Evolutionary conservation across 768 basidiomycete species (phyloP).

Genomic region (Russula virescens): DNA sequence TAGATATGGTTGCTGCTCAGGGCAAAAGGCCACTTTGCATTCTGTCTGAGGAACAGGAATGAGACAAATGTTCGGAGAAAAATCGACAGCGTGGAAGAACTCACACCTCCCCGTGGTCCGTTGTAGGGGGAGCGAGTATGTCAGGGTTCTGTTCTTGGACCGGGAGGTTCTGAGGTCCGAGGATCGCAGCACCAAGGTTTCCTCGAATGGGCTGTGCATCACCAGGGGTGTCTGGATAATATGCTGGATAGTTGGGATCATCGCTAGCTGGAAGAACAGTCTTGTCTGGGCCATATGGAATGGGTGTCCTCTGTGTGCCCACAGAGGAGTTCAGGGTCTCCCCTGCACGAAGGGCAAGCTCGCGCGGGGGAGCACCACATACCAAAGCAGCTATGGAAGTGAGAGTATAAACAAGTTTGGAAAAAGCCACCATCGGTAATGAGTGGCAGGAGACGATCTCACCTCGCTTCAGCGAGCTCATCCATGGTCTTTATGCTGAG

Average conservation of each 20-base stretch:
- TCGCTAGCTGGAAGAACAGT: conserved; percentile 28
- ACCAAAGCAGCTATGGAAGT: background rate
- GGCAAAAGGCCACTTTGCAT: conserved; percentile 54
- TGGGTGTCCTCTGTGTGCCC: background rate
- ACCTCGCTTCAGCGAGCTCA: background rate
- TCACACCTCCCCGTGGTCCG: conserved; percentile 50
- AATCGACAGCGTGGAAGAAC: background rate
- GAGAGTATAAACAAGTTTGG: background rate
- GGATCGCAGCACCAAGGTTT: conserved; percentile 39
- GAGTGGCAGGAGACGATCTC: background rate
- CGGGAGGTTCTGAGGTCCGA: conserved; percentile 54
- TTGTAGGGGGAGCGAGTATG: conserved; percentile 52
- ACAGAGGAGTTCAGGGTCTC: background rate
- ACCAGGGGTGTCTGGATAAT: conserved; percentile 22
- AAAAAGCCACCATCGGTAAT: background rate
- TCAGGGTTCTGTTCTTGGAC: conserved; percentile 55
- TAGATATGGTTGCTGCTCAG: conserved; percentile 52
- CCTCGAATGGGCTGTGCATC: conserved; percentile 42
- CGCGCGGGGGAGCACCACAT: background rate
- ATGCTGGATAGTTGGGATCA: conserved; percentile 29
- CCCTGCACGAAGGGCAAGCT: background rate
- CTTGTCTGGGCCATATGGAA: conserved; percentile 2
- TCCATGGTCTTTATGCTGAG: background rate
- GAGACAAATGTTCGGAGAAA: background rate
- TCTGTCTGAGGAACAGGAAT: conserved; percentile 30